Percentiles rank a stretch among this genome's conserved stretches.
Evolutionary conservation across 2,329 filamentous ascomycete species (phyloP).

Genomic region (Monilinia fructigena): DNA sequence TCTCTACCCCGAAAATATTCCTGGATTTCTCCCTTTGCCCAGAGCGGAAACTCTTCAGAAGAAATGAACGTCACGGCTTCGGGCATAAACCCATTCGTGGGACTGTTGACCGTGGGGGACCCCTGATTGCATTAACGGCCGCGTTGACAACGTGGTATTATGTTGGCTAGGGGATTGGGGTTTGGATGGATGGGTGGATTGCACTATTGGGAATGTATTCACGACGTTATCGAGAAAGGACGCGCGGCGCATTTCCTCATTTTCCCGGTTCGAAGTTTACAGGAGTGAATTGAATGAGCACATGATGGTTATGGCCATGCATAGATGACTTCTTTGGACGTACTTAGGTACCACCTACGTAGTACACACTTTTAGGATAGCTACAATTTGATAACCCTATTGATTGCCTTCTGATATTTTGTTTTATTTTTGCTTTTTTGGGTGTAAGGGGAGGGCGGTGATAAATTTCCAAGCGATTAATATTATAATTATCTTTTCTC

Average conservation of each 20-base stretch:
- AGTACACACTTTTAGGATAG: conserved; percentile 18
- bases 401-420: neutral
- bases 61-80: neutral
- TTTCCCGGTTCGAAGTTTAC: neutral
- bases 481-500: no score
- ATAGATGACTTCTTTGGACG: neutral
- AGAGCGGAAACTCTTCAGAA: neutral
- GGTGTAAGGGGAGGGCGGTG: no score
- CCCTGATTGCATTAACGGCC: conserved; percentile 15
- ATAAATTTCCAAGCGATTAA: no score
- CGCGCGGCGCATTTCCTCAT: neutral
- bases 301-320: neutral
- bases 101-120: conserved; percentile 15
- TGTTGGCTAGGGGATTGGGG: neutral
- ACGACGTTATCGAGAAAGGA: neutral
- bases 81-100: neutral
- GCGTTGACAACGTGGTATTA: conserved; percentile 23
- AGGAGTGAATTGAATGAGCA: neutral
- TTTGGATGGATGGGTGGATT: neutral
- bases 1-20: conserved; percentile 4
- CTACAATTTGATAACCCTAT: conserved; percentile 22
- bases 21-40: neutral
- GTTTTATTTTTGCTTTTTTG: no score
- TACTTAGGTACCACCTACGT: neutral
- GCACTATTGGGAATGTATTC: neutral